Conservation (phyloP, 306 rosid species). For the Quercus engelmannii region DNA sequence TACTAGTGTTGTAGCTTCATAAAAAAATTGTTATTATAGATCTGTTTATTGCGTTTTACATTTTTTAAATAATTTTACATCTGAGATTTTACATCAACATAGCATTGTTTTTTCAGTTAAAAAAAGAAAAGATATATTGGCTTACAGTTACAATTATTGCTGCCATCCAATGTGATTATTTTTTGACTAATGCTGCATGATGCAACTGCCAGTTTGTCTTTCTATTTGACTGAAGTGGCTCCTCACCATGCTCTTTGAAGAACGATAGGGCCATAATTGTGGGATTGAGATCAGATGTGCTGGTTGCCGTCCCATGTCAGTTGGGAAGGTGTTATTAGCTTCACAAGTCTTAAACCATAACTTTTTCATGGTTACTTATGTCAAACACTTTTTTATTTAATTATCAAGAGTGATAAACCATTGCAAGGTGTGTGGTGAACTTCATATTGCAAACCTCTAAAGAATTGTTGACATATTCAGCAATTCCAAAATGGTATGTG, state of each 20-base stretch:
- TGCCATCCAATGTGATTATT: not conserved
- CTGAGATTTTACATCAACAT: not conserved
- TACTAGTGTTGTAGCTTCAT: not conserved
- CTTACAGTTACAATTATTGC: not conserved
- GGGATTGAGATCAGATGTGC: not conserved
- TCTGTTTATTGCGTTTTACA: not conserved
- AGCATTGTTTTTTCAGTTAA: not conserved
- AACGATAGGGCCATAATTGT: not conserved
- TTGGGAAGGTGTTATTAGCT: not conserved
- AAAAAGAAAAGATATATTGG: not conserved
- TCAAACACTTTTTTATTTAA: not conserved
- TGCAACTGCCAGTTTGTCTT: not conserved
- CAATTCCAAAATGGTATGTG: not conserved
- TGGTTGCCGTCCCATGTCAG: not conserved
- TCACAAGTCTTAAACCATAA: not conserved
- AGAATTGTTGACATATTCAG: not conserved
- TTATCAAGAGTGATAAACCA: not conserved
- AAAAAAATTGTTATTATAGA: not conserved
- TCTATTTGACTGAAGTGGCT: constrained; percentile 2
- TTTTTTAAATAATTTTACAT: not conserved
- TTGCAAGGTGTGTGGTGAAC: not conserved
- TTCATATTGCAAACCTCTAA: not conserved
- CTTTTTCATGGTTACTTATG: not conserved
- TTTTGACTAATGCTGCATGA: not conserved
- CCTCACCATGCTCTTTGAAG: not conserved